A percentile compares a stretch with the other conserved stretches of the same genome.
Evolutionary conservation across 2,329 filamentous ascomycete species (phyloP).

Genomic region (Aphanoascus verrucosus): DNA sequence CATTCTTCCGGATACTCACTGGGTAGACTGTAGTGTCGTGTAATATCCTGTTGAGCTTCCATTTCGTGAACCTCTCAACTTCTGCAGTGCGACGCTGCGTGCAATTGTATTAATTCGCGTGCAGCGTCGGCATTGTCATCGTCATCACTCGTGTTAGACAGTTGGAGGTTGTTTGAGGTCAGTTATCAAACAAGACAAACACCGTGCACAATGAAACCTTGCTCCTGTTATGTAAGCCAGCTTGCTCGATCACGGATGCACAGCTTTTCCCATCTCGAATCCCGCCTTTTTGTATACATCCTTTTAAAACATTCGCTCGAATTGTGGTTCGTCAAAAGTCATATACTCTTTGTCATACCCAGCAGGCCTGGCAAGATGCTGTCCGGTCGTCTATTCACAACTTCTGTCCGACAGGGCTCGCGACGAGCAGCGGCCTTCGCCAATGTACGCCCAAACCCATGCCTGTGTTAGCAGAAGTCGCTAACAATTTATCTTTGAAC

Average conservation of each 20-base stretch:
- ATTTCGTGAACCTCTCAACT: constrained; percentile 27
- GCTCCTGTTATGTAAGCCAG: background rate
- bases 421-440: constrained; percentile 45
- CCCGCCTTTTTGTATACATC: background rate
- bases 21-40: constrained; percentile 81
- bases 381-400: constrained; percentile 65
- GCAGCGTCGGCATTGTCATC: background rate
- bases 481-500: constrained; percentile 12
- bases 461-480: background rate
- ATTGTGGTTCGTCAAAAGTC: background rate
- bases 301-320: background rate
- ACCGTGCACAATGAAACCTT: background rate
- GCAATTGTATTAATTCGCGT: background rate
- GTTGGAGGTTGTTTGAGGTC: background rate
- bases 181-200: constrained; percentile 13
- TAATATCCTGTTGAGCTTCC: constrained; percentile 54
- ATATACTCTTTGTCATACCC: constrained; percentile 6
- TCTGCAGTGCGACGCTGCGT: background rate
- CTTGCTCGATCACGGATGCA: background rate
- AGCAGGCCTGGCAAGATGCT: constrained; percentile 54
- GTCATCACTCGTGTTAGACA: background rate
- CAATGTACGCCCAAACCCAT: constrained; percentile 44
- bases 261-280: background rate
- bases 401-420: constrained; percentile 68
- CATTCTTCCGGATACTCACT: constrained; percentile 71